phyloP scores from a whole-genome alignment of 2,329 filamentous ascomycete species.

The Fusarium sp. region DNA sequence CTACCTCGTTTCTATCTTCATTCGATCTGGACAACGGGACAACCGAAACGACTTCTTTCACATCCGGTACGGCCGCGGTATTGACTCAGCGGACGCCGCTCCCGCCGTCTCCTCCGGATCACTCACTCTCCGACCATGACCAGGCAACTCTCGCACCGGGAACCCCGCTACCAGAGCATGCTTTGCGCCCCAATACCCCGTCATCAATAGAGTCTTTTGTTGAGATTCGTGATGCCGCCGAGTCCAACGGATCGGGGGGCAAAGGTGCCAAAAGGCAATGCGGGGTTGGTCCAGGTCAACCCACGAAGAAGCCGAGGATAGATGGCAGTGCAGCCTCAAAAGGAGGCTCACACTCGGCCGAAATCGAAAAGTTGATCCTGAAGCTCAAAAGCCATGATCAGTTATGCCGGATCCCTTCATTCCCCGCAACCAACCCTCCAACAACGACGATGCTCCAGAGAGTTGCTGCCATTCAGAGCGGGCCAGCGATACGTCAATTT shows the following conservation, averaged over 20 bases:
- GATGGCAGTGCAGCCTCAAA: neutral
- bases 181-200: neutral
- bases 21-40: neutral
- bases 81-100: neutral
- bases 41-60: neutral
- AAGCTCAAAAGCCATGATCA: neutral
- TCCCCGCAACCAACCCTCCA: neutral
- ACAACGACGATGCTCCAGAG: neutral
- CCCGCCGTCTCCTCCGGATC: neutral
- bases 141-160: neutral
- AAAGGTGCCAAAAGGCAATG: neutral
- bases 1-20: neutral
- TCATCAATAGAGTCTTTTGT: neutral
- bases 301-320: neutral
- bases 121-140: neutral
- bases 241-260: neutral
- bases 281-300: neutral
- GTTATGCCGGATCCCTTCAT: neutral
- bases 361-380: neutral
- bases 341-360: neutral
- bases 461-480: neutral
- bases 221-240: neutral
- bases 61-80: neutral
- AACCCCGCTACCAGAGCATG: neutral
- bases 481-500: neutral